A percentile compares a stretch with the other conserved stretches of the same genome.
These are phyloP conservation scores for Rutstroemia sp. DNA, from an alignment of 2,329 filamentous ascomycete genomes.

Conservation along the genomic window DNA sequence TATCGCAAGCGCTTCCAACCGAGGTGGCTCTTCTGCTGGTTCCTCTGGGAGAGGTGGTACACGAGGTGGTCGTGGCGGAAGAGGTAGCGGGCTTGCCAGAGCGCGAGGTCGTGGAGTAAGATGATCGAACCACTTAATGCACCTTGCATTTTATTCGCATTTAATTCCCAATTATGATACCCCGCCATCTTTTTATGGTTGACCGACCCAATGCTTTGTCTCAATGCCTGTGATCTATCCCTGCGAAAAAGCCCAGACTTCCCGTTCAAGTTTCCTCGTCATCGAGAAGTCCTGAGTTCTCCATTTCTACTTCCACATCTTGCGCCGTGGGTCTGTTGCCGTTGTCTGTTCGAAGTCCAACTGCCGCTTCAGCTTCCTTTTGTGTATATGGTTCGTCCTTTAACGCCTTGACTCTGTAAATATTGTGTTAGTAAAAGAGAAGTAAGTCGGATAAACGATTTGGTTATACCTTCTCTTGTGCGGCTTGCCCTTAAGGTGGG, in stretches of 20 bases:
- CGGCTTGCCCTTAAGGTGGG: constrained; percentile 79
- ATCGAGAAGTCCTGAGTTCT: constrained; percentile 23
- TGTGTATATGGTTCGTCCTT: constrained; percentile 81
- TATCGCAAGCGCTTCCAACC: constrained; percentile 13
- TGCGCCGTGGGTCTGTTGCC: constrained; percentile 35
- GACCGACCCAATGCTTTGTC: neutral
- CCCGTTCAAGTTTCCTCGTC: constrained; percentile 17
- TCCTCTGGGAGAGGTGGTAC: constrained; percentile 26
- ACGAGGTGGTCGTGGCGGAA: constrained; percentile 26
- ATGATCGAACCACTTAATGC: constrained; percentile 14
- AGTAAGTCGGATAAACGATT: neutral
- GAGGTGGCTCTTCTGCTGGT: constrained; percentile 15
- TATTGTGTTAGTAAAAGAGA: neutral
- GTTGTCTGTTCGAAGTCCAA: constrained; percentile 66
- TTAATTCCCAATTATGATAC: constrained; percentile 3
- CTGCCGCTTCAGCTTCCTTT: constrained; percentile 74
- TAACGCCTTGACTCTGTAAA: constrained; percentile 67
- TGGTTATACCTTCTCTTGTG: constrained; percentile 76
- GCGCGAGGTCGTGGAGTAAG: constrained; percentile 26
- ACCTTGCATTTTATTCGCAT: constrained; percentile 3
- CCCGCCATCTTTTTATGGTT: constrained; percentile 5
- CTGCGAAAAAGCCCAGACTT: neutral
- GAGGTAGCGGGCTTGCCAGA: constrained; percentile 30
- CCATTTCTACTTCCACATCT: constrained; percentile 34
- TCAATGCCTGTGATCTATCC: neutral